Percentiles rank a stretch among this genome's conserved stretches.
Conservation (phyloP, 2,329 filamentous ascomycete genomes). For the Pseudocercospora fijiensis region DNA sequence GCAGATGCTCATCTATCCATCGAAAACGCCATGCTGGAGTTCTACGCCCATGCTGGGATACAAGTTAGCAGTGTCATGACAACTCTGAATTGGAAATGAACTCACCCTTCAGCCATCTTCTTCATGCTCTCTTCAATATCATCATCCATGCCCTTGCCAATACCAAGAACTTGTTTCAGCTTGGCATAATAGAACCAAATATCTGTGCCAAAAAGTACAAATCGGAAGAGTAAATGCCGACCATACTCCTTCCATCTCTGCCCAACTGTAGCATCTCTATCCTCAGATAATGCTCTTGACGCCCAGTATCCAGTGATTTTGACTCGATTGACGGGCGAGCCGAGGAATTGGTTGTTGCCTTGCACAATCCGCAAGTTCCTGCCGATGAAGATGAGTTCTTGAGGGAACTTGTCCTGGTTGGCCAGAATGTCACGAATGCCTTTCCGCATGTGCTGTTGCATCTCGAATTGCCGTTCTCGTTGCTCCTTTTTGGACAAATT, state of each 20-base stretch:
- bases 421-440: constrained; percentile 76
- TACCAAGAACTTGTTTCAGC: constrained; percentile 71
- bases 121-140: constrained; percentile 87
- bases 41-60: constrained; percentile 77
- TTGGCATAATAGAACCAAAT: constrained; percentile 80
- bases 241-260: constrained; percentile 69
- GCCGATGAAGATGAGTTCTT: constrained; percentile 88
- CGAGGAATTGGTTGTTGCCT: constrained; percentile 87
- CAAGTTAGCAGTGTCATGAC: constrained; percentile 16
- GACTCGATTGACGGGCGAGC: constrained; percentile 83
- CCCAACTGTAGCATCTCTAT: constrained; percentile 60
- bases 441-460: constrained; percentile 70
- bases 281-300: constrained; percentile 75
- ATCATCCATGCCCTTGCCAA: constrained; percentile 87
- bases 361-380: constrained; percentile 91
- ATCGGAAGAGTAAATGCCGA: constrained; percentile 76
- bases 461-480: constrained; percentile 67
- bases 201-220: constrained; percentile 74
- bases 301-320: constrained; percentile 95
- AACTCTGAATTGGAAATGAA: constrained; percentile 9
- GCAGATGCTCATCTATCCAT: constrained; percentile 57
- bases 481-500: constrained; percentile 59
- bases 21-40: constrained; percentile 82
- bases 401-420: constrained; percentile 85
- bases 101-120: constrained; percentile 67